phyloP scores from a whole-genome alignment of 179 eudicot species.

The Corrigiola litoralis region DNA sequence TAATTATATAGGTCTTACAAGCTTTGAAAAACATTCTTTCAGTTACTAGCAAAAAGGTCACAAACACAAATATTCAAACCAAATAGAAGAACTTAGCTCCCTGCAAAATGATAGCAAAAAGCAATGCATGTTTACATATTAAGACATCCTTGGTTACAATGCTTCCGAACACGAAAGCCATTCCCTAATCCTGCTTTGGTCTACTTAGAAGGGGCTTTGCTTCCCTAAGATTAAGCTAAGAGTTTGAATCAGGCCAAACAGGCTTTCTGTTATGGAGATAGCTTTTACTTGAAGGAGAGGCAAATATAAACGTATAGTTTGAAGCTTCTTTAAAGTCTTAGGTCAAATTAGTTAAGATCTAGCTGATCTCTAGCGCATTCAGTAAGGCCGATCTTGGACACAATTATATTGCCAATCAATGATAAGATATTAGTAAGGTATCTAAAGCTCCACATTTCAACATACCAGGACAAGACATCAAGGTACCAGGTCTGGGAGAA shows the following conservation, averaged over 20 bases:
- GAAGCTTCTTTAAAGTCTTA: too few species aligned
- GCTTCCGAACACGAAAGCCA: background rate
- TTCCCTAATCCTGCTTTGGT: background rate
- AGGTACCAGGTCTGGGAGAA: too few species aligned
- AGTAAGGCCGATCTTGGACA: too few species aligned
- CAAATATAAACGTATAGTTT: background rate
- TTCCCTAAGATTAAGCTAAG: too few species aligned
- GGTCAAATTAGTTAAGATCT: too few species aligned
- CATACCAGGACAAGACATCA: too few species aligned
- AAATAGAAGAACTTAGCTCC: background rate
- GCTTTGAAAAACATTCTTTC: background rate
- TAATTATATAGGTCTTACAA: background rate
- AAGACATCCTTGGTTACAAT: too few species aligned
- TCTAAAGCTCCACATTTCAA: too few species aligned
- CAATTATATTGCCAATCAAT: too few species aligned
- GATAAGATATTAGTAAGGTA: too few species aligned
- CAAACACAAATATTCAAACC: background rate
- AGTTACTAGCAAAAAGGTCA: background rate
- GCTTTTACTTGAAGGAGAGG: background rate
- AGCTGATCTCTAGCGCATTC: too few species aligned
- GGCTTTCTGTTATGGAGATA: background rate
- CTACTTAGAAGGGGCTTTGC: background rate
- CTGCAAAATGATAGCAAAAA: background rate
- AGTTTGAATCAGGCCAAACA: background rate
- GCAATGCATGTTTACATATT: background rate